phyloP scores from a whole-genome alignment of 768 basidiomycete species.

The Piloderma croceum region DNA sequence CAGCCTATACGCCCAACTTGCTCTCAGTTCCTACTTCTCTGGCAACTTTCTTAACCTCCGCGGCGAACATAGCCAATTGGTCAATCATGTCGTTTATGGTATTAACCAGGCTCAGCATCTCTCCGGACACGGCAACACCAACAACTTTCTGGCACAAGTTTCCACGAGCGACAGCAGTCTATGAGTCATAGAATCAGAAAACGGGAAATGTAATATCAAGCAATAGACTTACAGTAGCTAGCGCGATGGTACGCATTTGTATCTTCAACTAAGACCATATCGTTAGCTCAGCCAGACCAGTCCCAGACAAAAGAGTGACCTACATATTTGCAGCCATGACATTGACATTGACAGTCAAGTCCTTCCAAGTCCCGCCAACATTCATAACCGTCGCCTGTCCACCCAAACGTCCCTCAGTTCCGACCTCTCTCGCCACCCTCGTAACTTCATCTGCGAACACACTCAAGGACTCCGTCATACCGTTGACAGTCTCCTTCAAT shows the following conservation, averaged over 20 bases:
- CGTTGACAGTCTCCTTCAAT: conserved; percentile 89
- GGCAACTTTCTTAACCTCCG: conserved; percentile 91
- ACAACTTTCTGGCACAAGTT: conserved; percentile 92
- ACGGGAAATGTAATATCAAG: background rate
- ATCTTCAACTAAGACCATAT: conserved; percentile 66
- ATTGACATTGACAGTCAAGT: conserved; percentile 93
- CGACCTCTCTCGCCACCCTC: conserved; percentile 92
- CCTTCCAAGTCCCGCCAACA: conserved; percentile 97
- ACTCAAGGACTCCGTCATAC: conserved; percentile 86
- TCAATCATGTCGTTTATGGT: conserved; percentile 93
- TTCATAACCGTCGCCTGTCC: conserved; percentile 92
- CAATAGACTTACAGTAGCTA: conserved; percentile 65
- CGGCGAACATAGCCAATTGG: conserved; percentile 62
- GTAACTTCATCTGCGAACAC: conserved; percentile 81
- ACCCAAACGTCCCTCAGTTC: conserved; percentile 91
- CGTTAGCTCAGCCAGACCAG: conserved; percentile 1
- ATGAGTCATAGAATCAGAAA: conserved; percentile 18
- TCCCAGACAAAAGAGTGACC: conserved; percentile 21
- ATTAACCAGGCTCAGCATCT: conserved; percentile 92
- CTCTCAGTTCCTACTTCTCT: conserved; percentile 97
- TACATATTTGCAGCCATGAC: conserved; percentile 92
- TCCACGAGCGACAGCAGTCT: conserved; percentile 90
- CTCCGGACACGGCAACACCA: conserved; percentile 89
- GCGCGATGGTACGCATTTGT: conserved; percentile 91
- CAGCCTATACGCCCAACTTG: conserved; percentile 96